Base-by-base conservation (phyloP, 169 alveolate species). In the Besnoitia besnoiti region DNA sequence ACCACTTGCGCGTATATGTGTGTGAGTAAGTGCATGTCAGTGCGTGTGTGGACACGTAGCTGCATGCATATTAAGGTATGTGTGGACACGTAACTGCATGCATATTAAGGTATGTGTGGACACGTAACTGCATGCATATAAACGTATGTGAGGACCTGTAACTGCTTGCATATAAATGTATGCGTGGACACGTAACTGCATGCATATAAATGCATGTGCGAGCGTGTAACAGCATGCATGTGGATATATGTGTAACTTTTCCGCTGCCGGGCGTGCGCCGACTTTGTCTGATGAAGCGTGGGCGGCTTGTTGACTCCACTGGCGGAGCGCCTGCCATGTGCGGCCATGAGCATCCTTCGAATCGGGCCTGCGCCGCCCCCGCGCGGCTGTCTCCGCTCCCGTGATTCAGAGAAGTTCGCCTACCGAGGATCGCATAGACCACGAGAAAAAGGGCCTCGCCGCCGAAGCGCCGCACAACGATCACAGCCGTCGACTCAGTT, bases 351-450 rank as follows among this genome's bases (percentile, higher is more conserved):
- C 59, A 49, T 10, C 67, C 1, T 55, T 16, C 67, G 67, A 5
- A 55, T 19, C 67, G 67, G 5, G 76, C 33, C 19, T 14, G n/a
- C n/a, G n/a, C n/a, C n/a, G n/a, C n/a, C n/a, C n/a, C n/a, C n/a
- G n/a, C n/a, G n/a, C n/a, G n/a, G n/a, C n/a, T 67, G 80, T 67
- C 80, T 67, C 10, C 21, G 10, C 24, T 0, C 80, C 46, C 44
- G 14, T 67, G 1, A 1, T n/a, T n/a, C 24, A 2, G 14, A 8
- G 19, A 19, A 0, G 7, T 33, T 67, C n/a, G 7, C 42, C n/a
- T n/a, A 67, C 80, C 80, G 80, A 67, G 80, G 80, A 30, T 30
- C 44, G 39, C n/a, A n/a, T 67, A 33, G 80, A 42, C 80, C 42
- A 30, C 80, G 24, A 67, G 39, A 67, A 67, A 14, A 7, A 67